Conservation (phyloP, 2,329 filamentous ascomycete genomes). For the Ceratocystis variospora region DNA sequence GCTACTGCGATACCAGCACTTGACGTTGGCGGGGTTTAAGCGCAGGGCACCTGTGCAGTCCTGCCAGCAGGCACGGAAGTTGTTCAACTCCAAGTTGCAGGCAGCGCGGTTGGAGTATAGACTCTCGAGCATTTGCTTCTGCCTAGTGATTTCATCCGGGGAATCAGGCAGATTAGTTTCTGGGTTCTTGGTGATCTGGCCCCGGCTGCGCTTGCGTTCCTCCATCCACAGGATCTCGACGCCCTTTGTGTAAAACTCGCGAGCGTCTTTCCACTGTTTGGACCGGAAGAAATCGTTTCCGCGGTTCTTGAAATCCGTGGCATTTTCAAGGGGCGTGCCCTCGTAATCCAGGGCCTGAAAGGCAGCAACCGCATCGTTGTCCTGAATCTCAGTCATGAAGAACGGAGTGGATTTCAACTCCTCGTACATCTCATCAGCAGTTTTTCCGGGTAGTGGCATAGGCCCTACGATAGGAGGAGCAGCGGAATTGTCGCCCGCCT, state of each 20-base stretch:
- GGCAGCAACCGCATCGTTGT: constrained; percentile 73
- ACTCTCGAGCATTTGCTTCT: constrained; percentile 55
- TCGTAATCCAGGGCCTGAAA: constrained; percentile 85
- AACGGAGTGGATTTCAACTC: constrained; percentile 56
- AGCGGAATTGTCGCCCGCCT: constrained; percentile 30
- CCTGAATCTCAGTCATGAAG: constrained; percentile 90
- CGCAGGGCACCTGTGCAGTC: constrained; percentile 71
- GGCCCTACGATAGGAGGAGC: constrained; percentile 40
- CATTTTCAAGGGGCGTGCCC: constrained; percentile 73
- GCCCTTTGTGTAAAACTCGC: constrained; percentile 86
- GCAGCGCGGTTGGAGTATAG: constrained; percentile 79
- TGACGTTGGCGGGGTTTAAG: constrained; percentile 68
- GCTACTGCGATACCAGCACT: constrained; percentile 79
- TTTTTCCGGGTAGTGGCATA: constrained; percentile 28
- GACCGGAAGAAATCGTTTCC: constrained; percentile 77
- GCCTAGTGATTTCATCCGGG: constrained; percentile 45
- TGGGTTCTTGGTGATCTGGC: constrained; percentile 25
- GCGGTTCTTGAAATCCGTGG: constrained; percentile 71
- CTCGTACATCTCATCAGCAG: constrained; percentile 41
- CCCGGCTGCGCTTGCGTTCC: constrained; percentile 40
- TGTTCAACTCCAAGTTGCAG: constrained; percentile 75
- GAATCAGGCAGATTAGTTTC: constrained; percentile 25
- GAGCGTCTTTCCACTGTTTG: constrained; percentile 65
- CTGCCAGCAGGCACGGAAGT: constrained; percentile 73
- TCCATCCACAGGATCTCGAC: constrained; percentile 55